These are phyloP conservation scores for Lanzia echinophila DNA, from an alignment of 2,329 filamentous ascomycete genomes.

Conservation along the genomic window DNA sequence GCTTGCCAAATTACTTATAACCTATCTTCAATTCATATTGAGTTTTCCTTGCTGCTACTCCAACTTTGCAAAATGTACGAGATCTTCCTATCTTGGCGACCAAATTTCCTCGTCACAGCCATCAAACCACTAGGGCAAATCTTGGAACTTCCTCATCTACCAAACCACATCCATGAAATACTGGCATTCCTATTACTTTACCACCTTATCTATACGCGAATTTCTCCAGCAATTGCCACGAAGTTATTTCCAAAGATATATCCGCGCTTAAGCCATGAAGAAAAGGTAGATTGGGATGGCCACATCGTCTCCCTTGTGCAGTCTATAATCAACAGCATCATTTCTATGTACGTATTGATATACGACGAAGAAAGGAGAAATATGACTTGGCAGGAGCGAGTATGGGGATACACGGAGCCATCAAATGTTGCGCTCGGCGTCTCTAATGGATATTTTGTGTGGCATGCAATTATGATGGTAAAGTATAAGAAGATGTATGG, in stretches of 20 bases:
- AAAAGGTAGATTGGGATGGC: conserved; percentile 1
- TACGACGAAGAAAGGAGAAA: not conserved
- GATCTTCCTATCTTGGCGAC: not conserved
- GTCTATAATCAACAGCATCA: not conserved
- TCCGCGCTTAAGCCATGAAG: not conserved
- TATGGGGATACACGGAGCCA: not conserved
- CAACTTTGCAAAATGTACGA: not conserved
- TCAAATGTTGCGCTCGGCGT: not conserved
- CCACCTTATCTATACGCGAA: not conserved
- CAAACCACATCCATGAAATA: not conserved
- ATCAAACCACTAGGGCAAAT: not conserved
- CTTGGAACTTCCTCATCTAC: not conserved
- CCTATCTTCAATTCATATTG: not conserved
- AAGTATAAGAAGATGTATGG: not conserved
- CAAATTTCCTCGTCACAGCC: not conserved
- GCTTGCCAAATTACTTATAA: not conserved
- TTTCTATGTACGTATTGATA: not conserved
- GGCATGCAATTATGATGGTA: not conserved
- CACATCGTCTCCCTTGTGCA: not conserved
- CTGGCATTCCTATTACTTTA: not conserved
- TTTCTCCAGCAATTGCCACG: not conserved
- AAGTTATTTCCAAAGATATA: not conserved
- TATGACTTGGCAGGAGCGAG: not conserved
- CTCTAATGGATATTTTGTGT: not conserved
- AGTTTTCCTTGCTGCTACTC: not conserved